Conservation (phyloP, 2,329 filamentous ascomycete species). For the Dryadomyces quercivorus region DNA sequence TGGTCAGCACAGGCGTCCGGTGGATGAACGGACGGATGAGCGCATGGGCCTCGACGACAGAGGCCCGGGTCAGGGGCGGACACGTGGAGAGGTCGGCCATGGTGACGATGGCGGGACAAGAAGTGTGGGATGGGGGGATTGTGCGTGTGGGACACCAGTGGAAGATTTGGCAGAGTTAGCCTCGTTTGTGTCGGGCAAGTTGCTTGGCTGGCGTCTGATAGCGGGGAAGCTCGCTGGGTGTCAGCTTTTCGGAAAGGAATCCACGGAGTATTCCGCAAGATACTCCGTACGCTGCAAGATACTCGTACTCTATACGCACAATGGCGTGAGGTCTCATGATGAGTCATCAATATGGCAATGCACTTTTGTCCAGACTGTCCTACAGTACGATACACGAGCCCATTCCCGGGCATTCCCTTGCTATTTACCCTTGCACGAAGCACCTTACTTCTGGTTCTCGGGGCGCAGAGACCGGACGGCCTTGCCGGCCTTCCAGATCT, state of each 20-base stretch:
- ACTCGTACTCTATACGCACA: too few species aligned
- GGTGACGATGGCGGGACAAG: background rate
- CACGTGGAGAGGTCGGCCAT: constrained; percentile 44
- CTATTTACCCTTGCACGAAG: constrained; percentile 11
- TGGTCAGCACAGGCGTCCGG: constrained; percentile 72
- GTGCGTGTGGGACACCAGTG: too few species aligned
- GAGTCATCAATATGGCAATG: background rate
- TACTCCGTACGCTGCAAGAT: too few species aligned
- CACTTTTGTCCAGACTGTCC: background rate
- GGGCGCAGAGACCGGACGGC: constrained; percentile 82
- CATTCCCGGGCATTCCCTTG: background rate
- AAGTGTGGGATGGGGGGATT: background rate
- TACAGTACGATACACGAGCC: too few species aligned
- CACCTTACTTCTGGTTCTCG: constrained; percentile 65
- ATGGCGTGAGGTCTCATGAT: too few species aligned
- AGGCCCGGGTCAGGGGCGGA: constrained; percentile 57
- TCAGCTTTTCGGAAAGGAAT: too few species aligned
- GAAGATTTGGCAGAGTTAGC: too few species aligned
- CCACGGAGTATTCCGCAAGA: too few species aligned
- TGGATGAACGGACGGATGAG: constrained; percentile 69
- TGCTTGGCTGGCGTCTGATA: background rate
- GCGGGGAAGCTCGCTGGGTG: background rate
- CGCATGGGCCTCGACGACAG: constrained; percentile 58
- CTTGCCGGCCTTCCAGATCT: constrained; percentile 99
- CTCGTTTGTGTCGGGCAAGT: too few species aligned